Conservation (phyloP, 2,329 filamentous ascomycete genomes). For the Arthroderma sp. region DNA sequence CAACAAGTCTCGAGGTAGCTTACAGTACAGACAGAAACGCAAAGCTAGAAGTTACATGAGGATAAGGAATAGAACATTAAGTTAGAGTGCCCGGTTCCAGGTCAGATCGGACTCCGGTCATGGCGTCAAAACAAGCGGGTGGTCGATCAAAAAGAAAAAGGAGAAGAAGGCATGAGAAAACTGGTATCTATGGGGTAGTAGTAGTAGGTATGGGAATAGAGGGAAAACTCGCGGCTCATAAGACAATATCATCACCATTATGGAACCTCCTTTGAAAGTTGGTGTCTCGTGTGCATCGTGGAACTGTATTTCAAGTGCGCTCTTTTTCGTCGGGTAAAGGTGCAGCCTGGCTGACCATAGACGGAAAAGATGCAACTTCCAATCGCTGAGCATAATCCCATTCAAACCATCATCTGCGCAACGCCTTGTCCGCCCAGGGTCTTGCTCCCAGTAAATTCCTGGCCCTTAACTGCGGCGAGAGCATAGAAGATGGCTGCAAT, state of each 20-base stretch:
- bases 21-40: not conserved
- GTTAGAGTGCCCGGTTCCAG: not conserved
- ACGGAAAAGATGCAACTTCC: not conserved
- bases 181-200: constrained; percentile 3
- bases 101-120: not conserved
- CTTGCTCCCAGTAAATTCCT: constrained; percentile 57
- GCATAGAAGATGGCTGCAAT: constrained; percentile 68
- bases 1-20: not conserved
- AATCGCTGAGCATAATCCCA: not conserved
- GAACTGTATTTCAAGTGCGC: not conserved
- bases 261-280: not conserved
- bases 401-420: constrained; percentile 90
- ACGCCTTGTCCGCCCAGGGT: constrained; percentile 87
- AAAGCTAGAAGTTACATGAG: constrained; percentile 3
- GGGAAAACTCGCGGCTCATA: not conserved
- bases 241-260: not conserved
- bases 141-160: not conserved
- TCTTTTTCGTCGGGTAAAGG: not conserved
- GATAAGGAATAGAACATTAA: not conserved
- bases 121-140: not conserved
- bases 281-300: not conserved
- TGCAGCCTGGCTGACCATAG: not conserved
- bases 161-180: not conserved
- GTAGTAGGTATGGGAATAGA: not conserved
- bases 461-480: constrained; percentile 34